Base-by-base conservation (phyloP, 1,284 basidiomycete genomes). In the Irpex sp. region DNA sequence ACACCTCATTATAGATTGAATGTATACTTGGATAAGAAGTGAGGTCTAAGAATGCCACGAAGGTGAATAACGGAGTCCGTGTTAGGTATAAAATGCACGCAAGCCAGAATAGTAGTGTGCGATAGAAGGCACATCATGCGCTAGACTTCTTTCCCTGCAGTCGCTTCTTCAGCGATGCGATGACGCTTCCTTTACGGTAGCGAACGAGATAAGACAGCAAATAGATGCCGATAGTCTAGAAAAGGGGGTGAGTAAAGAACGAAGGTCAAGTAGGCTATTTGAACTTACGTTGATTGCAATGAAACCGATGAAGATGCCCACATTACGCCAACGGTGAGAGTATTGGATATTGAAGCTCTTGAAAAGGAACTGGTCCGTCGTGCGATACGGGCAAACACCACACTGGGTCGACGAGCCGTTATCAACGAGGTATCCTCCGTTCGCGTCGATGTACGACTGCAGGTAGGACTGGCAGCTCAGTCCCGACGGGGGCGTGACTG, bases 391-490 rank as follows among this genome's bases (percentile, higher is more conserved):
- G 70, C 88, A 90, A 74, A 85, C 89, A 35, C 78, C 8, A 74
- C 89, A 92, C 11, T 66, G 72, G 3, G 70, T 69, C 0, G 79
- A 81, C 0, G 83, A 84, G 47, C 77, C 68, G 0, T 85, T 81
- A 74, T 94, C 87, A 50, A 78, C 73, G 35, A 95, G 67, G 71
- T 92, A 92, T 0, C 91, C 93, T 1, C 86, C 88, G 26, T 76
- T 75, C n/a, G 71, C 69, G 0, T 71, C 63, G 33, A 90, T 86
- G 70, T 82, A 93, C 1, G 76, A 68, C 19, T 77, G 72, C 51
- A 91, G 79, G 72, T 83, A 94, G 9, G 81, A 65, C 4, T 69
- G 70, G 68, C 92, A 94, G 0, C 84, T 87, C 68, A 86, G 79
- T 1, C 87, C 88, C 0, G 76, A 71, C 0, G 88, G 88, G 0